These are phyloP conservation scores for Lumnitzera littorea DNA, from an alignment of 345 rosid species.

Conservation along the genomic window DNA sequence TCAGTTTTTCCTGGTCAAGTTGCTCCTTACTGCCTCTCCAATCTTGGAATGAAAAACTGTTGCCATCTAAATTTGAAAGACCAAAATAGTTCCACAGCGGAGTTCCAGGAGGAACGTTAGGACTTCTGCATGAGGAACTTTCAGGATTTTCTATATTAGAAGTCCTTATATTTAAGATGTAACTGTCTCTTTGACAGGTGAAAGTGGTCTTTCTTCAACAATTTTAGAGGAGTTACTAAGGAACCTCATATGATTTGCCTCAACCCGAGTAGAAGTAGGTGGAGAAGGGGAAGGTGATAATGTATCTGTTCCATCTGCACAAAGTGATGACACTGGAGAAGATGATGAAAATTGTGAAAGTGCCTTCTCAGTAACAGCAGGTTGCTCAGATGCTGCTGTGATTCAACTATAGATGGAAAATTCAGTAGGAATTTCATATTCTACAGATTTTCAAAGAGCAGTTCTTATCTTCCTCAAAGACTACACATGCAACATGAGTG, in stretches of 20 bases:
- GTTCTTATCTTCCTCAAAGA: constrained; percentile 62
- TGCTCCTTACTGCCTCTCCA: constrained; percentile 18
- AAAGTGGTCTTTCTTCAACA: constrained; percentile 70
- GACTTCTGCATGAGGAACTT: constrained; percentile 37
- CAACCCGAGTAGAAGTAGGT: constrained; percentile 41
- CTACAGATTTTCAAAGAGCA: constrained; percentile 73
- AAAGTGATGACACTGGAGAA: constrained; percentile 56
- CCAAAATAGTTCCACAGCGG: constrained; percentile 89
- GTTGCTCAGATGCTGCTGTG: constrained; percentile 68
- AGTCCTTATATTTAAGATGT: constrained; percentile 26
- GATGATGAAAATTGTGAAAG: constrained; percentile 52
- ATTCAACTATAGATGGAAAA: constrained; percentile 78
- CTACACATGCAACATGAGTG: constrained; percentile 60
- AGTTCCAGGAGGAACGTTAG: constrained; percentile 42
- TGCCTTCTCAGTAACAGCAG: constrained; percentile 49
- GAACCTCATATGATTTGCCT: constrained; percentile 61
- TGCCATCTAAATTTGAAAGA: constrained; percentile 54
- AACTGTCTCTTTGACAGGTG: constrained; percentile 32
- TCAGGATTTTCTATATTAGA: constrained; percentile 38
- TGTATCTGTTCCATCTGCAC: constrained; percentile 31
- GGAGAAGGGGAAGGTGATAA: constrained; percentile 63
- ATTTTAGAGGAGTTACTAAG: constrained; percentile 47
- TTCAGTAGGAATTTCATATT: constrained; percentile 61
- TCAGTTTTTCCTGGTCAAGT: too few species aligned
- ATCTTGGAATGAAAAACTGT: constrained; percentile 48